Base-by-base conservation (phyloP, 805 yeast species). In the Ogataea paradorogensis region DNA sequence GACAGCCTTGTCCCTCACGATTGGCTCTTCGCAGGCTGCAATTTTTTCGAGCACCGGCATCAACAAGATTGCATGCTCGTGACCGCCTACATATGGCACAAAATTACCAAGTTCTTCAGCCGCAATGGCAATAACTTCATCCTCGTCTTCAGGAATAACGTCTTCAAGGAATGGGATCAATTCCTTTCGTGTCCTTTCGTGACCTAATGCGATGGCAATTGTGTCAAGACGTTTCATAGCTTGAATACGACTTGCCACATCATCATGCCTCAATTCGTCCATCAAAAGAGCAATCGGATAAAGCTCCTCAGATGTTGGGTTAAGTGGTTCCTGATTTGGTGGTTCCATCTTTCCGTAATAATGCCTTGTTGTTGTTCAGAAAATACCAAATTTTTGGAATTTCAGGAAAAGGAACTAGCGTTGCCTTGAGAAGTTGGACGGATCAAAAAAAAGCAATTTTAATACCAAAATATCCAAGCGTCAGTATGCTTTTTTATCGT, bases 251-350 rank as follows among this genome's bases (percentile, higher is more conserved):
- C 90, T 84, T 18, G 95, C 77, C 27, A 91, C 91, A 60, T 93
- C 99, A 59, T 93, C 99, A 62, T 91, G 97, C 66, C 72, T 55
- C 63, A 93, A 76, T 65, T 95, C 99, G 62, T 95, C 99, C 87
- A 93, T 89, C 45, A 93, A 76, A 52, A 93, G 74, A 11, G 99
- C 99, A 64, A 93, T 77, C 31, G 99, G 99, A 58, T 87, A 91
- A 42, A 93, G 74, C 53, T 82, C 89, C 58, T 81, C 81, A 5
- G 50, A 29, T 5, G 51, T 24, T 10, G 50, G 38, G 9, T 11
- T 23, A 3, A 9, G 15, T 9, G 26, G 22, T 8, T 35, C 46
- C 16, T 41, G 38, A 18, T 34, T 35, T 14, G 42, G 7, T 3
- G 42, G 9, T 7, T 38, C 33, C 42, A 38, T 38, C 14, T 27